Evolutionary conservation across 192 early-diverging fungal species (phyloP).

Genomic region (Piromyces sp.): DNA sequence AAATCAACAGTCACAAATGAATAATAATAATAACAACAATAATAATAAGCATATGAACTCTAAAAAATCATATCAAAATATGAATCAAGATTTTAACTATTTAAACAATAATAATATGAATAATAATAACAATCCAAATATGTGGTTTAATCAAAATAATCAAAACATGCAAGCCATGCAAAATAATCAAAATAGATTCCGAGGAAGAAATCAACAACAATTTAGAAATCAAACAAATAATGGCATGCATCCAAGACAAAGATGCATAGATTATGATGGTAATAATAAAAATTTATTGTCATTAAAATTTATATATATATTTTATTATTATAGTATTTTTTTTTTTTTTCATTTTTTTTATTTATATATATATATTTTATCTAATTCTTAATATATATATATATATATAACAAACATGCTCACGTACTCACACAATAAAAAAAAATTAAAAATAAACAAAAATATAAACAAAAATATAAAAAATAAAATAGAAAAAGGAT

Average conservation of each 20-base stretch:
- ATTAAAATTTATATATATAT: not conserved
- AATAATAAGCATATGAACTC: constrained; percentile 3
- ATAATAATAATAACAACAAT: constrained; percentile 5
- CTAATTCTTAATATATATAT: no score
- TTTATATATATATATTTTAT: not conserved
- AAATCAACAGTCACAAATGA: not conserved
- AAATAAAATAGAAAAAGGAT: constrained; percentile 53
- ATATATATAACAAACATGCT: no score
- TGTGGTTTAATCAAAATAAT: not conserved
- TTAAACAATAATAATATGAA: constrained; percentile 5
- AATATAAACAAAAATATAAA: no score
- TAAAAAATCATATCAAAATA: constrained; percentile 1
- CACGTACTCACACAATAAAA: no score
- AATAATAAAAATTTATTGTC: not conserved
- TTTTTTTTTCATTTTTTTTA: not conserved
- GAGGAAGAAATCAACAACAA: constrained; percentile 1
- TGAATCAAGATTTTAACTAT: not conserved
- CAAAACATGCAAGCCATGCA: not conserved
- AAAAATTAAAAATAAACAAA: no score
- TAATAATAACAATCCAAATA: not conserved
- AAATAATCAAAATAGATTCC: not conserved
- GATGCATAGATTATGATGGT: constrained; percentile 67
- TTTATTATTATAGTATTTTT: not conserved
- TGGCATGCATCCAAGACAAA: constrained; percentile 17
- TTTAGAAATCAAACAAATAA: constrained; percentile 12